Base-by-base conservation (phyloP, 345 rosid genomes). In the Euphorbia lathyris region DNA sequence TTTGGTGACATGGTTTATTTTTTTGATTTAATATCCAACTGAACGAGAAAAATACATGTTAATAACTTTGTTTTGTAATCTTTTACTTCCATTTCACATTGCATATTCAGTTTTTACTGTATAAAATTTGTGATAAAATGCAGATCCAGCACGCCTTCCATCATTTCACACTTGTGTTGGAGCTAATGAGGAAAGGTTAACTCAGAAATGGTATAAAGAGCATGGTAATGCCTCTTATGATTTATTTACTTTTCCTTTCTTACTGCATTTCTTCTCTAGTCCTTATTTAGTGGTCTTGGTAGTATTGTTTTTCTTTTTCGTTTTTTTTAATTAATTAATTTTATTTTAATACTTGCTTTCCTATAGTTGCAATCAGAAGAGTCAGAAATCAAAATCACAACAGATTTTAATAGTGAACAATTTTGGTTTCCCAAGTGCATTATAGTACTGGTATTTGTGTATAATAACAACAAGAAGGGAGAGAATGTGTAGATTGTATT, bases 81-180 rank as follows among this genome's bases (percentile, higher is more conserved):
- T 20, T 53, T 51, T 58, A 42, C 60, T 66, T 66, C 63, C 29
- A 61, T 50, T 23, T 55, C 60, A 47, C 52, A 53, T 55, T 55
- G 11, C 5, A 20, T 3, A 20, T 55, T 53, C 11, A 10, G 6
- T 22, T 32, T 32, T 42, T 12, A 68, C 3, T 3, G 14, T 42
- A 63, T n/a, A n/a, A 69, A 57, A 43, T 12, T 69, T 70, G 17
- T 56, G 72, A 23, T 55, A 53, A 83, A 52, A 29, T 81, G 84
- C 92, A 90, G 97, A 81, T 77, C 94, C 99, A 40, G 84, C 97
- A 34, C 83, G 97, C 62, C 97, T 95, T 80, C 99, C 99, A 79
- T 80, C 96, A 65, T 95, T 95, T 81, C 98, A 92, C 86, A 95
- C 99, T 61, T 92, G 99, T 78, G 96, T 95, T 69, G 99, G 92